These are phyloP conservation scores for Plasmodium blacklocki DNA, from an alignment of 169 alveolate species.

Conservation along the genomic window DNA sequence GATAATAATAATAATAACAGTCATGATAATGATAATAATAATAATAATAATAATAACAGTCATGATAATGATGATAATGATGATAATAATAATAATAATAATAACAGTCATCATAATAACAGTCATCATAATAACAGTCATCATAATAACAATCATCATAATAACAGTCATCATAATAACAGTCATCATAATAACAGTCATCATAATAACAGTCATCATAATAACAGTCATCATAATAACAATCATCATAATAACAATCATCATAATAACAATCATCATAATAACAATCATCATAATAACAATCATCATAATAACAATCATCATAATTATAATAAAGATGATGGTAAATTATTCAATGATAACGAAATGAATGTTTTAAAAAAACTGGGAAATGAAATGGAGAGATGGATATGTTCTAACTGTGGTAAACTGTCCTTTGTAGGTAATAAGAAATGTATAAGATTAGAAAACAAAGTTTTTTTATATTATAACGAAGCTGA, in stretches of 20 bases:
- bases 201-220: slow-evolving; percentile 22
- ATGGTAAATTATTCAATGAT: not conserved
- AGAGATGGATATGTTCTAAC: slow-evolving; percentile 83
- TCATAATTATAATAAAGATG: not conserved
- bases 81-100: too few species aligned
- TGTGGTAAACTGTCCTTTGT: slow-evolving; percentile 82
- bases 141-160: too few species aligned
- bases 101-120: too few species aligned
- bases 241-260: not conserved
- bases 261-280: not conserved
- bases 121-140: too few species aligned
- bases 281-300: not conserved
- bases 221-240: not conserved
- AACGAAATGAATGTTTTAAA: slow-evolving; percentile 48
- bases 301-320: slow-evolving; percentile 7
- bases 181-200: too few species aligned
- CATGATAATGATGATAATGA: too few species aligned
- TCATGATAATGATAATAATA: slow-evolving; percentile 27
- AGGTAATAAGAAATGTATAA: slow-evolving; percentile 69
- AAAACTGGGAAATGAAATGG: slow-evolving; percentile 55
- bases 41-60: too few species aligned
- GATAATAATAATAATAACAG: not conserved
- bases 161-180: too few species aligned
- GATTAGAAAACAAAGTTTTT: slow-evolving; percentile 79
- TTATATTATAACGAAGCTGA: slow-evolving; percentile 80